Evolutionary conservation across 2,329 filamentous ascomycete genomes (phyloP), one percentile per base, ranked within the genome.

Genomic region (Cryoendolithus antarcticus): DNA sequence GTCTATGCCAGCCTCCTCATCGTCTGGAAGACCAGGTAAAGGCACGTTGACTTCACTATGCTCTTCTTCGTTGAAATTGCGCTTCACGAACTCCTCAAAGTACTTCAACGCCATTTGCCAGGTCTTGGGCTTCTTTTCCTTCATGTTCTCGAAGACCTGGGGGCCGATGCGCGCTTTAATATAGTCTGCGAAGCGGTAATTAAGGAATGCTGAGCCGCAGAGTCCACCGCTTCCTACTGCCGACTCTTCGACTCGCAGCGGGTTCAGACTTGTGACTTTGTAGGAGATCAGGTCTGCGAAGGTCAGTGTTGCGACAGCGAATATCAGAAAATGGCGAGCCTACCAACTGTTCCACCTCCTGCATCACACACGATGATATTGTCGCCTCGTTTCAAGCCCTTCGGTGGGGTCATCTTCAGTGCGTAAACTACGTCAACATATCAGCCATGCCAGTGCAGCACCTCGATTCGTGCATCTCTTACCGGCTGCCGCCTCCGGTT

Each of bases 281-380:
- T 89, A 89, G 1, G 83, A 82, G 46, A 89, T 89, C 32, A 88
- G 62, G 70, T 86, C n/a, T n/a, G n/a, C n/a, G n/a, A n/a, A n/a
- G n/a, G n/a, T n/a, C n/a, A n/a, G n/a, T n/a, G n/a, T n/a, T n/a
- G n/a, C n/a, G n/a, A n/a, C n/a, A n/a, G n/a, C n/a, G n/a, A n/a
- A n/a, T n/a, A n/a, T n/a, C n/a, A n/a, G n/a, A n/a, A n/a, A n/a
- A n/a, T n/a, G n/a, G n/a, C n/a, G n/a, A n/a, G n/a, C n/a, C n/a
- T n/a, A n/a, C n/a, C 82, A 4, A 88, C 71, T 2, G 71, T 75
- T 2, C 72, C 72, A 35, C 72, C 72, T 40, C 63, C 65, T 34
- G 70, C 70, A 53, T 76, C 72, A 40, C 71, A 75, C 3, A 75
- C 69, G 24, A 75, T 62, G 42, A 74, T 74, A 44, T 72, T 72